Evolutionary conservation across 306 rosid genomes (phyloP).

Genomic region (Vigna angularis): DNA sequence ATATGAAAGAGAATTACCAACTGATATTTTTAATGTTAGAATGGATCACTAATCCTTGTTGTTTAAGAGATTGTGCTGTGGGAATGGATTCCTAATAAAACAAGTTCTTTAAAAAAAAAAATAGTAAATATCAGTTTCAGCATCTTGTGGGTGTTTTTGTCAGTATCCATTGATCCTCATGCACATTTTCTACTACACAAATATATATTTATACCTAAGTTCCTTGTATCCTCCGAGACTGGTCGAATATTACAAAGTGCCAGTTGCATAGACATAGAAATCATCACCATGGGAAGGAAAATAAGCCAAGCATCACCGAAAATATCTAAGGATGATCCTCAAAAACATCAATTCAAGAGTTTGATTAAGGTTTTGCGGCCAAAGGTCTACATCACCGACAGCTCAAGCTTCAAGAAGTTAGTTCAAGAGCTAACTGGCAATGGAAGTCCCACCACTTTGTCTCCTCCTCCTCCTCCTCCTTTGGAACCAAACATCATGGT

Average conservation of each 20-base stretch:
- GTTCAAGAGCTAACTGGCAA: constrained; percentile 65
- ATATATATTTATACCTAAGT: constrained; percentile 47
- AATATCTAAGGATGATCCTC: constrained; percentile 46
- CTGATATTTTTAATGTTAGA: neutral
- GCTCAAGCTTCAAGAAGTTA: constrained; percentile 56
- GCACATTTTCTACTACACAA: constrained; percentile 42
- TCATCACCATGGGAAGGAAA: constrained; percentile 56
- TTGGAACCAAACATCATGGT: constrained; percentile 31
- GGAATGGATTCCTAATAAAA: constrained; percentile 24
- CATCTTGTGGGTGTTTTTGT: constrained; percentile 46
- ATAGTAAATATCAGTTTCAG: constrained; percentile 61
- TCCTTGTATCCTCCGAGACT: constrained; percentile 61
- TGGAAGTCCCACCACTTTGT: constrained; percentile 35
- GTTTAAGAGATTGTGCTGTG: neutral
- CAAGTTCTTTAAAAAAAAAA: neutral
- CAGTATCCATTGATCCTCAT: constrained; percentile 37
- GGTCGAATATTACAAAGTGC: constrained; percentile 62
- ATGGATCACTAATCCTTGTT: neutral
- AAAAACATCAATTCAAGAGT: constrained; percentile 48
- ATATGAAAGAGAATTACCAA: too few relatives aligned
- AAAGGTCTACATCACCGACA: constrained; percentile 57
- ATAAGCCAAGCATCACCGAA: constrained; percentile 46
- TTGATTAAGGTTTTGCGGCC: constrained; percentile 58
- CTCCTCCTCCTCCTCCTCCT: constrained; percentile 20
- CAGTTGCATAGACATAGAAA: constrained; percentile 53